Evolutionary conservation across 345 rosid species (phyloP).

Genomic region (Populus euphratica): DNA sequence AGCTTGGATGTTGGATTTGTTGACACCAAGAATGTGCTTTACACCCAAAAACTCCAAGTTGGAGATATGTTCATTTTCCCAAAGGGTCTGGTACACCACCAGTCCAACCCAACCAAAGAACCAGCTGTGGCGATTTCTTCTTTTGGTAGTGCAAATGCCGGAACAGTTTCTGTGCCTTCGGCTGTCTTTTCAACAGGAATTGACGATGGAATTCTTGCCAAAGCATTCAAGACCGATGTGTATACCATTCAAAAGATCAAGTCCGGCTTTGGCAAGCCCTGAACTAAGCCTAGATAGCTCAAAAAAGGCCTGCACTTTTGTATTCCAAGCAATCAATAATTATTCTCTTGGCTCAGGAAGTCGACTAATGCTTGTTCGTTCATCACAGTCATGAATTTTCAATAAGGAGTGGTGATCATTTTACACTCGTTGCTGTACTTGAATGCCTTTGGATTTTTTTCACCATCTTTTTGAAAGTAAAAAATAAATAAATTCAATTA

Average conservation of each 20-base stretch:
- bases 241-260: constrained; percentile 19
- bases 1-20: constrained; percentile 5
- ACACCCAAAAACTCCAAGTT: constrained; percentile 1
- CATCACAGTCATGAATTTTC: neutral
- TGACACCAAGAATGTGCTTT: constrained; percentile 4
- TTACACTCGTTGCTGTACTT: neutral
- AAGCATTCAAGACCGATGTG: constrained; percentile 34
- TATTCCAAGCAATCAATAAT: neutral
- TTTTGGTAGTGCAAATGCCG: constrained; percentile 21
- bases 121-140: constrained; percentile 5
- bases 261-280: neutral
- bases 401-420: neutral
- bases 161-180: constrained; percentile 5
- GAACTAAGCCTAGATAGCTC: neutral
- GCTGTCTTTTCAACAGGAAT: constrained; percentile 3
- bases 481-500: neutral
- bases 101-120: neutral
- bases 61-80: constrained; percentile 23
- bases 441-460: neutral
- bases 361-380: neutral
- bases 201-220: constrained; percentile 33
- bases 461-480: neutral
- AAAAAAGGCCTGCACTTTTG: neutral
- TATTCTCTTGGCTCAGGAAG: neutral
- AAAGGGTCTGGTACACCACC: constrained; percentile 14